phyloP scores from a whole-genome alignment of 148 eudicot species.

The Rheum nobile region DNA sequence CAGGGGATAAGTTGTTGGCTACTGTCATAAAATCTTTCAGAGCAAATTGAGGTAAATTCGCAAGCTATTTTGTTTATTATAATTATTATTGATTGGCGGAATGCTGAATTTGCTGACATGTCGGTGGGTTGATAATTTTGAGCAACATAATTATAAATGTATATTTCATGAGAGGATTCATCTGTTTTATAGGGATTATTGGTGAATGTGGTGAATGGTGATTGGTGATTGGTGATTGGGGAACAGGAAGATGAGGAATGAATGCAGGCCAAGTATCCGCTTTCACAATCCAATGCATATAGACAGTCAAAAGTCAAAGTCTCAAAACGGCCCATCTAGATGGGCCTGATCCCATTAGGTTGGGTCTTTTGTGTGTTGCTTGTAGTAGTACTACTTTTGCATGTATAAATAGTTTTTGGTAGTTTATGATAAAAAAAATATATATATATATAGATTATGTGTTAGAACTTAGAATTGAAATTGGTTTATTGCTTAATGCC shows the following conservation, averaged over 20 bases:
- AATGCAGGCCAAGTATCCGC: neutral
- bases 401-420: too few species aligned
- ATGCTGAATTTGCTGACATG: neutral
- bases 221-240: too few species aligned
- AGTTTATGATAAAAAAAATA: too few species aligned
- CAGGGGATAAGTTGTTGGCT: conserved; percentile 31
- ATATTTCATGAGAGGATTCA: neutral
- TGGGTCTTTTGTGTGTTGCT: neutral
- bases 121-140: neutral
- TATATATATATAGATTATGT: too few species aligned
- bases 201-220: neutral
- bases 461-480: too few species aligned
- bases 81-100: neutral
- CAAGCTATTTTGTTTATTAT: neutral
- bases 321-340: neutral
- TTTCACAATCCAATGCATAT: neutral
- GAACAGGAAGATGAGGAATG: neutral
- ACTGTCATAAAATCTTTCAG: conserved; percentile 28
- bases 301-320: neutral
- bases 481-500: too few species aligned
- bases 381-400: too few species aligned
- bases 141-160: neutral
- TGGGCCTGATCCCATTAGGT: neutral
- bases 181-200: neutral
- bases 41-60: conserved; percentile 1